A percentile compares a stretch with the other conserved stretches of the same genome.
phyloP scores from a whole-genome alignment of 768 basidiomycete genomes.

The Boletus sensibilis region DNA sequence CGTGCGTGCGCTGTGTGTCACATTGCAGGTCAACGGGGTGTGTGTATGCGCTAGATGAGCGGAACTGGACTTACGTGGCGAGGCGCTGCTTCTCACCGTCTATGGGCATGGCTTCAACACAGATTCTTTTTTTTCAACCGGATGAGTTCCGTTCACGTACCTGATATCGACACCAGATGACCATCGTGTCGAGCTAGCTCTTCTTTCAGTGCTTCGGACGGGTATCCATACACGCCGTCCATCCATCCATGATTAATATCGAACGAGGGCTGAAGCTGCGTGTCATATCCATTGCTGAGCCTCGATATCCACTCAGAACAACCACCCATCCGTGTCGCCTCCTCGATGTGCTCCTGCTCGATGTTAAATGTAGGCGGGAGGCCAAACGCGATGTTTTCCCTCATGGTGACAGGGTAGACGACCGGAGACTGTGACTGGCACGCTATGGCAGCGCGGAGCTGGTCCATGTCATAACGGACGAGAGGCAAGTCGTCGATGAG shows the following conservation, averaged over 20 bases:
- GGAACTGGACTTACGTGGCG: conserved; percentile 40
- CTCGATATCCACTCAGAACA: conserved; percentile 35
- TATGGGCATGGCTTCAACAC: not conserved
- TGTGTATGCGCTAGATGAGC: not conserved
- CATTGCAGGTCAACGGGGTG: not conserved
- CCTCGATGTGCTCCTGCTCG: conserved; percentile 21
- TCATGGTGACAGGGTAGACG: conserved; percentile 47
- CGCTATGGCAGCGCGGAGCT: conserved; percentile 45
- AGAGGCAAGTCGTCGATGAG: conserved; percentile 44
- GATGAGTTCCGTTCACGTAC: conserved; percentile 4
- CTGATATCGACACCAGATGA: conserved; percentile 23
- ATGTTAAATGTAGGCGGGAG: conserved; percentile 12
- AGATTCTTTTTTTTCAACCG: conserved; percentile 1
- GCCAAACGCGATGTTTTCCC: conserved; percentile 42
- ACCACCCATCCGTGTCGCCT: conserved; percentile 34
- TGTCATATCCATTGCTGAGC: conserved; percentile 31
- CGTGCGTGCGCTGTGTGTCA: conserved; percentile 39
- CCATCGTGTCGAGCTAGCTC: conserved; percentile 25
- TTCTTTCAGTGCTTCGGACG: conserved; percentile 21
- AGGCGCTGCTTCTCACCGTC: conserved; percentile 51
- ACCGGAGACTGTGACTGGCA: conserved; percentile 50
- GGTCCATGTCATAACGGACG: conserved; percentile 35
- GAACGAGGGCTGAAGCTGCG: conserved; percentile 31
- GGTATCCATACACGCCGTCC: conserved; percentile 18
- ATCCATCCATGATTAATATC: conserved; percentile 20